Conservation (phyloP, 345 rosid species). For the Lepidium didymum region DNA sequence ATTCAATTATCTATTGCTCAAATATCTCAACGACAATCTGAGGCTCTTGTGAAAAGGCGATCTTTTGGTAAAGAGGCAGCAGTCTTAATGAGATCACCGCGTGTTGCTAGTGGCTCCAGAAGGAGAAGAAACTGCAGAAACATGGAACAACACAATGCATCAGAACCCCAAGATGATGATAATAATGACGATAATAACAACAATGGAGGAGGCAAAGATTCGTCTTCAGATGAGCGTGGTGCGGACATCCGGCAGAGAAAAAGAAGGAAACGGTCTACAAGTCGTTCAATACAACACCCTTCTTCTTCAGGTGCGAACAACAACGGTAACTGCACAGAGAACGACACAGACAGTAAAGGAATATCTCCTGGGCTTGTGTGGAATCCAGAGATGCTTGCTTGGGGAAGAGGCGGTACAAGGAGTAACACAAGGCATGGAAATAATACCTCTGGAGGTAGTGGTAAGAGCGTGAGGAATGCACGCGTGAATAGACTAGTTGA, state of each 20-base stretch:
- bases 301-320: constrained; percentile 58
- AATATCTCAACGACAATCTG: constrained; percentile 74
- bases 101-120: constrained; percentile 43
- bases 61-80: constrained; percentile 58
- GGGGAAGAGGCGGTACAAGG: constrained; percentile 94
- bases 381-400: constrained; percentile 79
- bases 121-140: constrained; percentile 54
- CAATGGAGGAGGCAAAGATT: constrained; percentile 50
- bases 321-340: constrained; percentile 46
- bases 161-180: constrained; percentile 75
- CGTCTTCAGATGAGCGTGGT: constrained; percentile 85
- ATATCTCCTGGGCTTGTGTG: constrained; percentile 73
- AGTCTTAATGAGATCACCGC: constrained; percentile 50
- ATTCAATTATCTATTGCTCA: constrained; percentile 97
- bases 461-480: constrained; percentile 51
- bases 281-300: constrained; percentile 43
- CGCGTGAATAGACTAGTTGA: constrained; percentile 74
- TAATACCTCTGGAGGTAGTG: constrained; percentile 40
- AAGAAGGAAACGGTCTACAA: constrained; percentile 49
- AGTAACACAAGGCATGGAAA: constrained; percentile 92
- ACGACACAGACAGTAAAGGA: constrained; percentile 62
- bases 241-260: constrained; percentile 55
- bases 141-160: constrained; percentile 41
- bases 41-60: constrained; percentile 76
- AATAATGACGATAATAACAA: constrained; percentile 38